Evolutionary conservation across 768 basidiomycete species (phyloP).

Genomic region (Boletus coccyginus): DNA sequence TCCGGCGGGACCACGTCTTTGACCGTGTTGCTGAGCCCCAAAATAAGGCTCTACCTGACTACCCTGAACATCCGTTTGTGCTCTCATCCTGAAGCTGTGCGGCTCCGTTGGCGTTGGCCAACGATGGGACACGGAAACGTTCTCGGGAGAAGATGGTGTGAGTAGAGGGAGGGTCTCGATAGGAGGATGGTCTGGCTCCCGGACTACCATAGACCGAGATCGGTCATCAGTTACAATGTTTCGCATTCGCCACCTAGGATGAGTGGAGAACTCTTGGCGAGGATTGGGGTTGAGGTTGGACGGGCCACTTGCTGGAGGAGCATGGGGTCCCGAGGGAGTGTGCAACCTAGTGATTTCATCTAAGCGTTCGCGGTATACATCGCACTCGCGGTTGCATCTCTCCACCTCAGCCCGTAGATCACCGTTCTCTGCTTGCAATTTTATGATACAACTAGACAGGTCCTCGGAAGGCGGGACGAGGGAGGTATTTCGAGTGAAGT

Average conservation of each 20-base stretch:
- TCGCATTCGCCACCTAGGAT: conserved; percentile 20
- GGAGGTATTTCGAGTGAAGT: conserved; percentile 18
- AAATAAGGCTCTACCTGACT: background rate
- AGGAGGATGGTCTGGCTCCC: conserved; percentile 14
- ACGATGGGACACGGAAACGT: background rate
- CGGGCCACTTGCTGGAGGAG: background rate
- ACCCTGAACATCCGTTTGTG: background rate
- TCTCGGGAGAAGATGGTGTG: conserved; percentile 10
- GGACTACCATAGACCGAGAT: background rate
- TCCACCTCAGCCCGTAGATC: conserved; percentile 10
- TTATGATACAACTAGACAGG: conserved; percentile 11
- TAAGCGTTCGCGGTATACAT: conserved; percentile 4
- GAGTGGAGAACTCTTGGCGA: conserved; percentile 3
- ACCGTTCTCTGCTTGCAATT: conserved; percentile 17
- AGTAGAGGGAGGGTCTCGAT: conserved; percentile 13
- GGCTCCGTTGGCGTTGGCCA: conserved; percentile 10
- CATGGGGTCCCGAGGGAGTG: background rate
- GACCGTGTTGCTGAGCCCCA: background rate
- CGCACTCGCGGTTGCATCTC: conserved; percentile 4
- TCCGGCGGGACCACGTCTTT: conserved; percentile 1
- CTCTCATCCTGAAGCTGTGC: conserved; percentile 2
- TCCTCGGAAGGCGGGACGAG: conserved; percentile 1
- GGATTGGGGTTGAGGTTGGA: background rate
- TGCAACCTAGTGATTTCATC: conserved; percentile 14
- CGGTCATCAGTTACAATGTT: background rate